Conservation (phyloP, 2,329 filamentous ascomycete species). For the Hypoxylon sp. region DNA sequence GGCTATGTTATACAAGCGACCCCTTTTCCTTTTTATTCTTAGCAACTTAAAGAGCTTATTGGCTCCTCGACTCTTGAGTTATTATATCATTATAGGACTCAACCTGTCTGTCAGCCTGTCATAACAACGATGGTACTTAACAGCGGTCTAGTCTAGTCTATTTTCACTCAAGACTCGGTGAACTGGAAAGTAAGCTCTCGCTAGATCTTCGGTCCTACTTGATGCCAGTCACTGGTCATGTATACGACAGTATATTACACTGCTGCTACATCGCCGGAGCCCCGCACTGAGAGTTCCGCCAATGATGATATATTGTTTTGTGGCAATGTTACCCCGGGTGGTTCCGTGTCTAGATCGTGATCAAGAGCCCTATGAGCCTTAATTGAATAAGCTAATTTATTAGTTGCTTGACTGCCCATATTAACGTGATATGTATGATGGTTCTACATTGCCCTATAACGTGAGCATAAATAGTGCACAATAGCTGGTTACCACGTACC, state of each 20-base stretch:
- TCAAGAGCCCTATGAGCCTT: background rate
- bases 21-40: slow-evolving; percentile 4
- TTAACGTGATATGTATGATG: background rate
- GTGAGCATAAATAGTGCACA: background rate
- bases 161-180: slow-evolving; percentile 14
- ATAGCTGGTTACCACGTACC: slow-evolving; percentile 3
- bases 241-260: background rate
- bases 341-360: slow-evolving; percentile 5
- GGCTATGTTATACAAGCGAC: slow-evolving; percentile 6
- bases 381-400: background rate
- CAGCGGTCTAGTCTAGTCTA: slow-evolving; percentile 11
- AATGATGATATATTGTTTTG: background rate
- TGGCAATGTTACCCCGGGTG: slow-evolving; percentile 1
- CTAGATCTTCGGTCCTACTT: slow-evolving; percentile 16
- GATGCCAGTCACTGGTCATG: slow-evolving; percentile 7
- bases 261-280: slow-evolving; percentile 4
- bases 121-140: slow-evolving; percentile 21
- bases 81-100: slow-evolving; percentile 11
- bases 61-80: slow-evolving; percentile 3
- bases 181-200: slow-evolving; percentile 14
- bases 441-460: background rate
- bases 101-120: slow-evolving; percentile 13
- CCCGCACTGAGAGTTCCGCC: slow-evolving; percentile 1
- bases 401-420: background rate
- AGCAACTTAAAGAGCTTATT: slow-evolving; percentile 5